Conservation (phyloP, 2,329 filamentous ascomycete species). For the Fusarium sp. region DNA sequence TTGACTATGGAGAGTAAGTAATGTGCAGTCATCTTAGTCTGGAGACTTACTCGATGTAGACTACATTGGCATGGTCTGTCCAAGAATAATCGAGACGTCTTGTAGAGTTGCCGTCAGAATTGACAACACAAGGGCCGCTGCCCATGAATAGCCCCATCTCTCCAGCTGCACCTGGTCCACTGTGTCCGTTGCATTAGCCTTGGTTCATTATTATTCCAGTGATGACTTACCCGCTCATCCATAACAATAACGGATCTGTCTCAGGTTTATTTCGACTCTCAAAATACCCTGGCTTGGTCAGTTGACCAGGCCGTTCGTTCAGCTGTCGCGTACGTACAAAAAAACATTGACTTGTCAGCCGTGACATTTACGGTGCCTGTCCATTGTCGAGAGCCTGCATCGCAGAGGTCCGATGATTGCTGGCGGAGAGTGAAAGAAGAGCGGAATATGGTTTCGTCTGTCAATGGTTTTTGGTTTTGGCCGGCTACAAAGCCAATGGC, state of each 20-base stretch:
- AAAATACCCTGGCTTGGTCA: constrained; percentile 26
- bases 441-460: rapidly evolving
- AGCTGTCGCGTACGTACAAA: constrained; percentile 2
- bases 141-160: constrained; percentile 38
- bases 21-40: rapidly evolving
- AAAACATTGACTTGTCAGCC: constrained; percentile 36
- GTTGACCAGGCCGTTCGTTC: rapidly evolving
- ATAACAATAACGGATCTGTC: constrained; percentile 33
- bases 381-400: constrained; percentile 29
- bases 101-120: constrained; percentile 36
- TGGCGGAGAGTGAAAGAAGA: constrained; percentile 14
- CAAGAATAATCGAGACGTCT: constrained; percentile 25
- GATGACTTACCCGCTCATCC: constrained; percentile 39
- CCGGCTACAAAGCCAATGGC: not conserved
- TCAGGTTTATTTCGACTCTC: constrained; percentile 29
- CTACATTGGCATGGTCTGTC: constrained; percentile 34
- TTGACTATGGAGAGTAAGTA: constrained; percentile 14
- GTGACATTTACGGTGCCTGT: constrained; percentile 33
- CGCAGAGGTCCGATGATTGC: constrained; percentile 25
- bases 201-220: not conserved
- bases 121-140: constrained; percentile 31
- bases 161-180: constrained; percentile 28
- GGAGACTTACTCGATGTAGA: constrained; percentile 28
- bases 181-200: not conserved
- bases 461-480: constrained; percentile 20